Conservation (phyloP, 306 rosid genomes). For the Malus sylvestris region DNA sequence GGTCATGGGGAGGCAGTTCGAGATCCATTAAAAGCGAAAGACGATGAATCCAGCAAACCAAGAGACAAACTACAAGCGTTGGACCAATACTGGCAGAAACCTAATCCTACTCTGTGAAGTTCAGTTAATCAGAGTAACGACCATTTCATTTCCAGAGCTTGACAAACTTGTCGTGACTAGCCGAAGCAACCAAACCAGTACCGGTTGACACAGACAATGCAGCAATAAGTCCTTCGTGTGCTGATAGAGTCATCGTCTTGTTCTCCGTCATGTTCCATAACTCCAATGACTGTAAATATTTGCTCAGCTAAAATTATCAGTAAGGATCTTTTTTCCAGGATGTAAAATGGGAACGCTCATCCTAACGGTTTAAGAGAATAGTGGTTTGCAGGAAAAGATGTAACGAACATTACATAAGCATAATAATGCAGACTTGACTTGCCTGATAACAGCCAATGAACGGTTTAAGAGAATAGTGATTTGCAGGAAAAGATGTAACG, state of each 20-base stretch:
- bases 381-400: not conserved
- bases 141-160: conserved; percentile 80
- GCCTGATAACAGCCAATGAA: conserved; percentile 93
- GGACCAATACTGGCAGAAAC: conserved; percentile 16
- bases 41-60: conserved; percentile 15
- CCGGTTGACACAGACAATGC: conserved; percentile 68
- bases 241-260: conserved; percentile 85
- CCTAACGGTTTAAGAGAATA: not conserved
- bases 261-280: conserved; percentile 91
- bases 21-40: not conserved
- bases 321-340: not conserved
- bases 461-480: not conserved
- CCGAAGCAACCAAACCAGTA: conserved; percentile 85
- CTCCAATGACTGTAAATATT: conserved; percentile 72
- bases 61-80: conserved; percentile 15
- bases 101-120: conserved; percentile 18
- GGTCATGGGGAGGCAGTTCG: conserved; percentile 14
- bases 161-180: conserved; percentile 79
- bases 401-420: not conserved
- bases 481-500: not conserved
- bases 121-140: conserved; percentile 15
- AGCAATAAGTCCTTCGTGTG: conserved; percentile 85
- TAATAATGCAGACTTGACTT: conserved; percentile 20
- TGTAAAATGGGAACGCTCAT: not conserved
- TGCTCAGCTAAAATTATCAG: not conserved